These are phyloP conservation scores for Cladobotryum mycophilum DNA, from an alignment of 2,329 filamentous ascomycete genomes.

Conservation along the genomic window DNA sequence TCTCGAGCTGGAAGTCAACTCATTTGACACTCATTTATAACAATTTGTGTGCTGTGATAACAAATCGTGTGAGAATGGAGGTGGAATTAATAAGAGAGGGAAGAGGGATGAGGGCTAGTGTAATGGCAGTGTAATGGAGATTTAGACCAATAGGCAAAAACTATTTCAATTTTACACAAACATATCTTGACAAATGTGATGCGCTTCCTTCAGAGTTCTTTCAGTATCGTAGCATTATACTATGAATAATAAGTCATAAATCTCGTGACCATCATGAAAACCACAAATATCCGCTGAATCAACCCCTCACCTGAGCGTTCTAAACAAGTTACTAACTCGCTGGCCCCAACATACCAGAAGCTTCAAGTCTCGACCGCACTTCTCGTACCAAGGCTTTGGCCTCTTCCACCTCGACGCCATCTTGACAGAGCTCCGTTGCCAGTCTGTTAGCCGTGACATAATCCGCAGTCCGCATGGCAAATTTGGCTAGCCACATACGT, in stretches of 20 bases:
- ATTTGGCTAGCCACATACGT: constrained; percentile 84
- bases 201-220: no score
- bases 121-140: not conserved
- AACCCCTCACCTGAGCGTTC: not conserved
- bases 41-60: not conserved
- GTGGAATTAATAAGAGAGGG: not conserved
- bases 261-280: no score
- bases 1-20: not conserved
- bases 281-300: not conserved
- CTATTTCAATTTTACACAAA: constrained; percentile 1
- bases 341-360: constrained; percentile 26
- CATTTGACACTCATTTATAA: constrained; percentile 8
- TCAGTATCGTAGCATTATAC: no score
- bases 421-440: constrained; percentile 87
- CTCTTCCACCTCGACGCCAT: constrained; percentile 94
- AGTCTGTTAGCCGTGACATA: constrained; percentile 71
- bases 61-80: constrained; percentile 3
- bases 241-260: no score
- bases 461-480: constrained; percentile 70
- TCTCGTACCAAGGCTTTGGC: constrained; percentile 89
- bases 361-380: constrained; percentile 68
- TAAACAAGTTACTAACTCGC: constrained; percentile 11
- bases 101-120: not conserved
- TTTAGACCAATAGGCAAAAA: constrained; percentile 5
- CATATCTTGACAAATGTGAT: not conserved